Evolutionary conservation across 2,329 filamentous ascomycete species (phyloP), one percentile per base, ranked within the genome.

Genomic region (Botrytis galanthina): DNA sequence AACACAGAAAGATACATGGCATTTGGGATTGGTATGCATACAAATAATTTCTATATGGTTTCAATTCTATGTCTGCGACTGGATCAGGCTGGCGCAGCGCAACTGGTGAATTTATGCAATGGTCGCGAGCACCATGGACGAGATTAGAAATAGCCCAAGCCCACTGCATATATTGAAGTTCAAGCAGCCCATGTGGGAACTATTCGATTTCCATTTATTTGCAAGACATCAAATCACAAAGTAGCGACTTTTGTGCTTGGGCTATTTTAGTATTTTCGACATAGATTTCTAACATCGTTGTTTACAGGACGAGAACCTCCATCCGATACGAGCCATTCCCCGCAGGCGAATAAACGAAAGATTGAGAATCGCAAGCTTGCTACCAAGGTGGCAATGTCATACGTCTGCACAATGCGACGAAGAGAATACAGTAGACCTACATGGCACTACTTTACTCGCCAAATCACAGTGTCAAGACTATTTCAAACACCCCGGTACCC

Each of bases 251-350:
- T 73, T 74, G 74, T 42, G 62, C 62, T 48, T 29, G 70, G 73
- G 78, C 79, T 78, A 77, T 80, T 79, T 79, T 75, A 74, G 78
- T 71, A 77, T 71, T 74, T 76, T 77, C 76, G 77, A 77, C 73
- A 76, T 76, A 79, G 76, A 78, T 79, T 71, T 80, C 79, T 81
- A 78, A 81, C 75, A 71, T 75, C 66, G 71, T 78, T 74, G 71
- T 78, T 74, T 75, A 9, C 20, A 80, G 77, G 80, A 79, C 76
- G 77, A 68, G 71, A 76, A 75, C 64, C 76, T 77, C 76, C 73
- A 74, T 76, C 74, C 77, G 74, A 77, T 68, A 75, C 74, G 73
- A 77, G 78, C 77, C 78, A 78, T 76, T 77, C 77, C 75, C 68
- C 78, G 78, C 78, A 78, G 76, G 69, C 69, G 72, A 75, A 74